Percentiles rank a stretch among this genome's conserved stretches.
Evolutionary conservation across 768 basidiomycete species (phyloP).

Genomic region (Nidularia pulvinata): DNA sequence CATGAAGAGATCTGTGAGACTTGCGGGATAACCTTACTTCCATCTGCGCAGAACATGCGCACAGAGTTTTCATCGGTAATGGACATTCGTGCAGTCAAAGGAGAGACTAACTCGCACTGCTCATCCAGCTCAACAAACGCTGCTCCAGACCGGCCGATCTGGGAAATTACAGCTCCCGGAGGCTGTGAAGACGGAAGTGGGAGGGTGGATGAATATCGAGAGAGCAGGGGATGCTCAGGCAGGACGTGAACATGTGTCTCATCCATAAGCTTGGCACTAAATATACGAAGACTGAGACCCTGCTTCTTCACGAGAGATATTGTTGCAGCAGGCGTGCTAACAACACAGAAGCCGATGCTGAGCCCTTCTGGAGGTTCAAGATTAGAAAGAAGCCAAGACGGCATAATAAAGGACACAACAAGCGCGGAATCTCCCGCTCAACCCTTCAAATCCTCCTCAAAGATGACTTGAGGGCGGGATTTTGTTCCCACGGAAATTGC

Average conservation of each 20-base stretch:
- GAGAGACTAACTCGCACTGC: slow-evolving; percentile 16
- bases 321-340: slow-evolving; percentile 12
- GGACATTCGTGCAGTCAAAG: slow-evolving; percentile 9
- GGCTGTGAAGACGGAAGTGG: background rate
- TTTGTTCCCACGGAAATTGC: slow-evolving; percentile 11
- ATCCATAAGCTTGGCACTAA: slow-evolving; percentile 21
- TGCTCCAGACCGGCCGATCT: slow-evolving; percentile 13
- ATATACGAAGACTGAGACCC: slow-evolving; percentile 21
- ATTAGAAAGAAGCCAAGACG: slow-evolving; percentile 26
- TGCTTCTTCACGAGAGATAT: slow-evolving; percentile 15
- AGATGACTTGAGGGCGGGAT: slow-evolving; percentile 4
- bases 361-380: slow-evolving; percentile 10
- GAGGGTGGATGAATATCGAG: background rate
- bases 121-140: slow-evolving; percentile 18
- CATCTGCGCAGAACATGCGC: slow-evolving; percentile 5
- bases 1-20: slow-evolving; percentile 25
- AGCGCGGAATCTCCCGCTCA: slow-evolving; percentile 29
- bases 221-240: slow-evolving; percentile 10
- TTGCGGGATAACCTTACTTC: slow-evolving; percentile 11
- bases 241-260: slow-evolving; percentile 23
- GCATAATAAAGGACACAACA: slow-evolving; percentile 31
- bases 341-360: slow-evolving; percentile 22
- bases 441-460: slow-evolving; percentile 24
- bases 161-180: background rate
- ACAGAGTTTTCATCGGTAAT: slow-evolving; percentile 10